Conservation (phyloP, 805 yeast species). For the Hanseniaspora thailandica region DNA sequence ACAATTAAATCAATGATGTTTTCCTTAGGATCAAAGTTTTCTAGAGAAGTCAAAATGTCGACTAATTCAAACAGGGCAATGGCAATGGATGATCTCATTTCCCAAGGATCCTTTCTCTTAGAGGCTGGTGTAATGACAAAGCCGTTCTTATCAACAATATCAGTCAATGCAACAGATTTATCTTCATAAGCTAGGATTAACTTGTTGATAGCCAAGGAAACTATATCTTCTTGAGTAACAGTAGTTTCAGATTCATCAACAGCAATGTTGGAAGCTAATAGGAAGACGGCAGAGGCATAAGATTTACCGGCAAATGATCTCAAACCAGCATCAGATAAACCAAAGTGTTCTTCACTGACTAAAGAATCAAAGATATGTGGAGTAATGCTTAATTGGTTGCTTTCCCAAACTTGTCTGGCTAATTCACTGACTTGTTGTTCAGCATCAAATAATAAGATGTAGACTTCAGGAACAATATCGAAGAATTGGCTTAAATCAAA, state of each 20-base stretch:
- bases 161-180: constrained; percentile 62
- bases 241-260: constrained; percentile 17
- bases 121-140: constrained; percentile 51
- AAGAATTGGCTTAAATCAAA: constrained; percentile 38
- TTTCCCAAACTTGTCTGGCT: constrained; percentile 79
- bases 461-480: constrained; percentile 53
- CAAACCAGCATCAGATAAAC: constrained; percentile 49
- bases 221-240: constrained; percentile 12
- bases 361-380: constrained; percentile 34
- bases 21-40: constrained; percentile 33
- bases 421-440: constrained; percentile 48
- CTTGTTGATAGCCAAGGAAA: constrained; percentile 31
- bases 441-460: constrained; percentile 67
- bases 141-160: constrained; percentile 69
- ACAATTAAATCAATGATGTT: constrained; percentile 45
- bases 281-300: constrained; percentile 44
- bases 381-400: constrained; percentile 39
- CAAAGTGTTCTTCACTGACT: constrained; percentile 37
- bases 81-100: constrained; percentile 72
- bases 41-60: neutral
- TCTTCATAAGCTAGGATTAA: constrained; percentile 47
- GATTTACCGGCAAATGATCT: constrained; percentile 65
- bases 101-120: constrained; percentile 69
- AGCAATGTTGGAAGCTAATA: constrained; percentile 22
- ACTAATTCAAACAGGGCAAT: constrained; percentile 40